Percentiles rank a stretch among this genome's conserved stretches.
Evolutionary conservation across 2,329 filamentous ascomycete species (phyloP).

Genomic region (Sclerotinia nivalis): DNA sequence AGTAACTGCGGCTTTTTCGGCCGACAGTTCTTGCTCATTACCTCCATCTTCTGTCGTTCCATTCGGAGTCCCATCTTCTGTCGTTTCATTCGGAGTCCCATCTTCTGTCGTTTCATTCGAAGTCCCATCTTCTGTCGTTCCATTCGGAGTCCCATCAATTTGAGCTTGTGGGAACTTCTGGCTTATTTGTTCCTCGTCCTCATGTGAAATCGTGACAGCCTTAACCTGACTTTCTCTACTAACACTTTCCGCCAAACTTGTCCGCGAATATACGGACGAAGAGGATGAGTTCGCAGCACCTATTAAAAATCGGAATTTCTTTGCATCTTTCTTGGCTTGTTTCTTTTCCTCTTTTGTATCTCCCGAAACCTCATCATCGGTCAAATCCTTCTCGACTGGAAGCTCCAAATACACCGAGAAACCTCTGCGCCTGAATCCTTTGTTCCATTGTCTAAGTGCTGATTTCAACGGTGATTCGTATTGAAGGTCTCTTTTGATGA

Average conservation of each 20-base stretch:
- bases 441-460: slow-evolving; percentile 33
- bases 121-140: neutral
- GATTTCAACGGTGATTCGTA: slow-evolving; percentile 31
- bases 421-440: slow-evolving; percentile 30
- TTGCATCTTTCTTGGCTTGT: slow-evolving; percentile 24
- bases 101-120: neutral
- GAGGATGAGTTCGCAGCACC: slow-evolving; percentile 22
- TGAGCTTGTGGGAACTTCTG: neutral
- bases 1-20: neutral
- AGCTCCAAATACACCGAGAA: slow-evolving; percentile 35
- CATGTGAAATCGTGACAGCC: neutral
- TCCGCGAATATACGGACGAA: slow-evolving; percentile 14
- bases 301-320: slow-evolving; percentile 28
- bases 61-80: neutral
- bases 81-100: neutral
- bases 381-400: slow-evolving; percentile 24
- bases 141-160: neutral
- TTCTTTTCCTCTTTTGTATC: slow-evolving; percentile 21
- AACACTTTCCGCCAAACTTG: slow-evolving; percentile 19
- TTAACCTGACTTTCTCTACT: slow-evolving; percentile 9
- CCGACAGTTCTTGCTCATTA: neutral
- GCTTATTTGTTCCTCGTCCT: slow-evolving; percentile 8
- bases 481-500: slow-evolving; percentile 28
- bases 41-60: neutral
- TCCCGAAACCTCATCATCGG: slow-evolving; percentile 11